A percentile compares a stretch with the other conserved stretches of the same genome.
Evolutionary conservation across 2,329 filamentous ascomycete genomes (phyloP).

Genomic region (Trichoderma simmonsii): DNA sequence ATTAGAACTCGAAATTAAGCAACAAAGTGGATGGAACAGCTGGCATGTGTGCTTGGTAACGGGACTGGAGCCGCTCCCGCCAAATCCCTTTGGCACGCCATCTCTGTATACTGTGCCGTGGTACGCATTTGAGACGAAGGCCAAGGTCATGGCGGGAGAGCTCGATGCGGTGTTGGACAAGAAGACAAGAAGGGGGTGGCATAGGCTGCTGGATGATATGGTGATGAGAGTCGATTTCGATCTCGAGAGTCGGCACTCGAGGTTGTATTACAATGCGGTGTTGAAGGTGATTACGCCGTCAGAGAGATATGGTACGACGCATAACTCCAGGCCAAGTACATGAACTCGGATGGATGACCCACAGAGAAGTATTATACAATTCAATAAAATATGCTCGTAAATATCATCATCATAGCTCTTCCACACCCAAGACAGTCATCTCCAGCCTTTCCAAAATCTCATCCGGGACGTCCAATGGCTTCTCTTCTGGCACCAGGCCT

Average conservation of each 20-base stretch:
- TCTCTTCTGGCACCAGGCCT: conserved; percentile 45
- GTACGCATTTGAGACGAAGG: conserved; percentile 28
- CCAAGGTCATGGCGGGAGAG: conserved; percentile 19
- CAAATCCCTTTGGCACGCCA: conserved; percentile 29
- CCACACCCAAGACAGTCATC: conserved; percentile 28
- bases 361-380: neutral
- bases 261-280: conserved; percentile 26
- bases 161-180: conserved; percentile 17
- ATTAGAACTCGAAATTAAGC: conserved; percentile 23
- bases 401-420: neutral
- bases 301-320: neutral
- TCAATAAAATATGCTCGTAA: neutral
- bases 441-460: conserved; percentile 32
- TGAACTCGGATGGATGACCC: neutral
- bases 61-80: conserved; percentile 27
- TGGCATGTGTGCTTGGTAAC: conserved; percentile 24
- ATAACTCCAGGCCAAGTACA: neutral
- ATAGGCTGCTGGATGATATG: neutral
- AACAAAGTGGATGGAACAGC: neutral
- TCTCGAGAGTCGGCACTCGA: conserved; percentile 27
- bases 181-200: neutral
- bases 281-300: conserved; percentile 9
- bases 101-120: conserved; percentile 29
- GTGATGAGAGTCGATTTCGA: conserved; percentile 20
- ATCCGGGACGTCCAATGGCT: conserved; percentile 40